Evolutionary conservation across 306 rosid genomes (phyloP), one percentile per base, ranked within the genome.

Genomic region (Pueraria montana): DNA sequence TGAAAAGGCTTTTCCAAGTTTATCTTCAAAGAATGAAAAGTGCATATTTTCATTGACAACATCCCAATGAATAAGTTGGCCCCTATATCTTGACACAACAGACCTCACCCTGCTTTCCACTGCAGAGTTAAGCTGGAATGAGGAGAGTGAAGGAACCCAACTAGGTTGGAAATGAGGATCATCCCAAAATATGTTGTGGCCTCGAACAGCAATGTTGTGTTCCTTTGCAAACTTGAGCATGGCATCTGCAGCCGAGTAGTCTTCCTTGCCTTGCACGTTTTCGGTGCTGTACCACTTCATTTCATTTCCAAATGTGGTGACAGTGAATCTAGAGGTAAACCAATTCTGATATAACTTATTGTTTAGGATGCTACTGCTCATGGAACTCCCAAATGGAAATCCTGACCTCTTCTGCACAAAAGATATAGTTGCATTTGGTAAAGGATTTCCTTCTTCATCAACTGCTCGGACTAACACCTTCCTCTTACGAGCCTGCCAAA

Each of bases 201-300:
- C 98, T 0, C 97, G 82, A 17, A 95, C 95, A 1, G 27, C 13
- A 50, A 95, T 73, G 36, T 66, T 55, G 74, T 89, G 84, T 8
- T 80, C 52, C 66, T 85, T 63, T 5, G 94, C 86, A 65, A 88
- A 91, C 11, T 18, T 45, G n/a, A 95, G 40, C 97, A 95, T 86
- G 49, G 88, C 80, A 62, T 95, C 97, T 0, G 95, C 74, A 0
- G 8, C 67, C 0, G 87, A 27, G 71, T 91, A 94, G 87, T 91
- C 80, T 26, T 78, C 87, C 0, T 12, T 38, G 43, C 98, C 96
- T 2, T 0, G 91, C 0, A 68, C 13, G 0, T 1, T 4, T 66
- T 94, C 98, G 0, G 64, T 94, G 82, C 75, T 79, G 80, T 92
- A 89, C 98, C 97, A 94, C 48, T 94, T 94, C 98, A 94, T 92